Base-by-base conservation (phyloP, 768 basidiomycete species). In the Solioccasus polychromus region DNA sequence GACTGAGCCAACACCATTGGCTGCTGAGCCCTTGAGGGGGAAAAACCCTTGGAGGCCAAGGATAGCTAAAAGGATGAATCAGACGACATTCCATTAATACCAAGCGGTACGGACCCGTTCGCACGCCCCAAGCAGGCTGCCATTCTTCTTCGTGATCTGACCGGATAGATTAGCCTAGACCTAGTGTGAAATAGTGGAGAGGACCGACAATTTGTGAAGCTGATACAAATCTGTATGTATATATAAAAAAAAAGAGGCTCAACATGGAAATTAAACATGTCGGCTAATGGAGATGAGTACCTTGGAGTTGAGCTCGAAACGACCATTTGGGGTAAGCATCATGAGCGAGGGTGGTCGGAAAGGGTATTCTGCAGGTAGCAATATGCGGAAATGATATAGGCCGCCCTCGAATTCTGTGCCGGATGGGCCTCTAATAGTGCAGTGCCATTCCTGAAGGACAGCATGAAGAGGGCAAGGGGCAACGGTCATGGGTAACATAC, bases 101-200 rank as follows among this genome's bases (percentile, higher is more conserved):
- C 17, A 43, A 44, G 39, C 42, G 43, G 39, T 35, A 59, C 75
- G 50, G 47, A 88, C 88, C 93, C 45, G 94, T 98, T 51, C 95
- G 80, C 17, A 98, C 89, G 44, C 95, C 95, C 95, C 95, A 98
- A 20, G 92, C 92, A 29, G 95, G 95, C 66, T 97, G 93, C 95
- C 95, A 98, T 25, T 90, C 75, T 55, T 97, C 95, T 67, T 93
- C 91, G 54, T 97, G 93, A 72, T 95, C 88, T 91, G 57, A 32
- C 17, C 8, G 36, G n/a, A 54, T 50, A 38, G 48, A 35, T 61
- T 42, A 66, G 55, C 47, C 63, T 67, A 68, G 64, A 52, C 58
- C 48, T 28, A 26, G 39, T 46, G 50, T 50, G 47, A 52, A 55
- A 49, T 45, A n/a, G 45, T 14, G 48, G 40, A 45, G 38, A 38